Conservation (phyloP, 495 filamentous ascomycete genomes). For the Penicillium verhagenii region DNA sequence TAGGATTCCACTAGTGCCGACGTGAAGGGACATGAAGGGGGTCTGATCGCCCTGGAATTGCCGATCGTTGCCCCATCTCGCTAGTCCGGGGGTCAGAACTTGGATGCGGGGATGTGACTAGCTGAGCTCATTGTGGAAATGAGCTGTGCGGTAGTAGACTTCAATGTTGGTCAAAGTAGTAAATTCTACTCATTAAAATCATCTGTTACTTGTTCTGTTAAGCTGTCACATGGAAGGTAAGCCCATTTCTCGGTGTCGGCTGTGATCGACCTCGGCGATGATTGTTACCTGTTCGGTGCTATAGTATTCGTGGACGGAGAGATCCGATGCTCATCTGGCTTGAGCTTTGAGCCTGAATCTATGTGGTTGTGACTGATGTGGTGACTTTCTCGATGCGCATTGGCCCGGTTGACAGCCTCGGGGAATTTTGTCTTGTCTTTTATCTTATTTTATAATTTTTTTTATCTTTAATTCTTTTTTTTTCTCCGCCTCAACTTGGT, state of each 20-base stretch:
- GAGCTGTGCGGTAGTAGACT: no score
- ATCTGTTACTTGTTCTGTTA: background rate
- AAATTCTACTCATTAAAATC: no score
- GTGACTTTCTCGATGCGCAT: background rate
- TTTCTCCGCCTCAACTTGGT: no score
- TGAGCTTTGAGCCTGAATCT: background rate
- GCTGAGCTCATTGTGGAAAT: background rate
- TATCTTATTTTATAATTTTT: background rate
- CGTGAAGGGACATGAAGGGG: background rate
- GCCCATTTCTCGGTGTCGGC: background rate
- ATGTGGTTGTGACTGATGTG: slow-evolving; percentile 6
- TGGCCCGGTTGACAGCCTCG: slow-evolving; percentile 14
- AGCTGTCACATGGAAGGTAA: slow-evolving; percentile 16
- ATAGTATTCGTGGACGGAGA: slow-evolving; percentile 4
- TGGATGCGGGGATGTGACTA: slow-evolving; percentile 15
- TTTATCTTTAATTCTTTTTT: no score
- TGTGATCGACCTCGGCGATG: slow-evolving; percentile 19
- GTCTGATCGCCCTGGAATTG: slow-evolving; percentile 10
- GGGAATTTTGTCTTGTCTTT: slow-evolving; percentile 5
- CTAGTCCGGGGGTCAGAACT: slow-evolving; percentile 12
- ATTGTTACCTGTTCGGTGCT: slow-evolving; percentile 8
- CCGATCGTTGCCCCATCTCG: slow-evolving; percentile 3
- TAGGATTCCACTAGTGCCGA: slow-evolving; percentile 1
- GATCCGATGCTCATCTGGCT: slow-evolving; percentile 13
- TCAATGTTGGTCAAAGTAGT: no score